Evolutionary conservation across 2,329 filamentous ascomycete species (phyloP), one percentile per base, ranked within the genome.

Genomic region (Simplicillium aogashimaense): DNA sequence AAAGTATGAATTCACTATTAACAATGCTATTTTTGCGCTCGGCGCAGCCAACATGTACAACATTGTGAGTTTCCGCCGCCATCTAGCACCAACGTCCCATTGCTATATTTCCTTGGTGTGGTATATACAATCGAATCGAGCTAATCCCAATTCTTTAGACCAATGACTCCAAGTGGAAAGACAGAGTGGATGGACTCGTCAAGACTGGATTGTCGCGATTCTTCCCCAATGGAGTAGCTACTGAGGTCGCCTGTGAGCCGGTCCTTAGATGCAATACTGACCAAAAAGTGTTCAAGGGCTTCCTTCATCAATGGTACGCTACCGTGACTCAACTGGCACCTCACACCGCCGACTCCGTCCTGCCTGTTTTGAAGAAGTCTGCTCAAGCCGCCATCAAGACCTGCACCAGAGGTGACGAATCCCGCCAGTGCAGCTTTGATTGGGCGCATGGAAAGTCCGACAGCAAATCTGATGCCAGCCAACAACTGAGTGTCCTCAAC

Each of bases 241-340:
- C 79, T 57, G 78, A 82, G 48, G 47, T 51, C 30, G 59, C 63
- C 10, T 41, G 39, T 34, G 39, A 37, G 17, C 2, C 29, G 10
- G 63, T 45, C 4, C 51, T 50, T 29, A 72, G 76, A 15, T 90
- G 86, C 65, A 80, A 80, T 42, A 68, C 74, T 36, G 86, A 90
- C 51, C 83, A 87, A 67, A 60, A 76, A 43, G 75, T 76, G 2
- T 88, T 83, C 72, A 86, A 86, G 59, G 30, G 74, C n/a, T 70
- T 76, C 37, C 59, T 81, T 15, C 64, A 71, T 28, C 66, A 70
- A 16, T 78, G 73, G 70, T 67, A 81, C 48, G 68, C 70, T 7
- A 60, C 66, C 35, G 66, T 69, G 2, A 66, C 68, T 3, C 63
- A 74, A 43, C 48, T 81, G 25, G 74, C 74, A 2, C 76, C 77